Evolutionary conservation across 129 eudicot genomes (phyloP).

Genomic region (Centrapalus pauciflorus): DNA sequence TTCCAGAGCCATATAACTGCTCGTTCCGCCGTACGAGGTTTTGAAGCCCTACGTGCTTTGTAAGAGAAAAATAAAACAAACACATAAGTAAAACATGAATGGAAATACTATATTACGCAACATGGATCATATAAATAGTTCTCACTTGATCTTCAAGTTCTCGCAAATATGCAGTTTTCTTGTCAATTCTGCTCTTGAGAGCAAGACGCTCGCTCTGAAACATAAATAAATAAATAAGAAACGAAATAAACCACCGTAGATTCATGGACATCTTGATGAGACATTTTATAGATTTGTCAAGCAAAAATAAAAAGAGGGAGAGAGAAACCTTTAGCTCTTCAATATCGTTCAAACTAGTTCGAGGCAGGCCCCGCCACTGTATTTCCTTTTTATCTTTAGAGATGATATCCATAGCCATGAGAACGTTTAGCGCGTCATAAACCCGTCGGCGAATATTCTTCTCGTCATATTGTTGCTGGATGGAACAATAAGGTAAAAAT

Average conservation of each 20-base stretch:
- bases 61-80: neutral
- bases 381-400: conserved; percentile 77
- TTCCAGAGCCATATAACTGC: conserved; percentile 62
- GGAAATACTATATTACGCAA: neutral
- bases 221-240: neutral
- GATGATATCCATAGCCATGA: conserved; percentile 88
- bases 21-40: conserved; percentile 63
- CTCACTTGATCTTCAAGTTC: conserved; percentile 88
- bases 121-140: neutral
- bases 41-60: conserved; percentile 63
- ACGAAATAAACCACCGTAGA: neutral
- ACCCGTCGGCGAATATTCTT: conserved; percentile 83
- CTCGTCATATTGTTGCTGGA: conserved; percentile 59
- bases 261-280: neutral
- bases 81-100: neutral
- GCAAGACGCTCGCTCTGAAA: conserved; percentile 62
- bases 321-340: conserved; percentile 62
- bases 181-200: conserved; percentile 54
- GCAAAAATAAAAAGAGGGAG: neutral
- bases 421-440: conserved; percentile 72
- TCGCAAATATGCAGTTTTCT: conserved; percentile 66
- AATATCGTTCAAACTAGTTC: conserved; percentile 45
- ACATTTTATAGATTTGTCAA: neutral
- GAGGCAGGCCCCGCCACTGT: conserved; percentile 54
- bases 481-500: neutral